A percentile compares a stretch with the other conserved stretches of the same genome.
Evolutionary conservation across 495 filamentous ascomycete species (phyloP).

Genomic region (Aspergillus ellipticus): DNA sequence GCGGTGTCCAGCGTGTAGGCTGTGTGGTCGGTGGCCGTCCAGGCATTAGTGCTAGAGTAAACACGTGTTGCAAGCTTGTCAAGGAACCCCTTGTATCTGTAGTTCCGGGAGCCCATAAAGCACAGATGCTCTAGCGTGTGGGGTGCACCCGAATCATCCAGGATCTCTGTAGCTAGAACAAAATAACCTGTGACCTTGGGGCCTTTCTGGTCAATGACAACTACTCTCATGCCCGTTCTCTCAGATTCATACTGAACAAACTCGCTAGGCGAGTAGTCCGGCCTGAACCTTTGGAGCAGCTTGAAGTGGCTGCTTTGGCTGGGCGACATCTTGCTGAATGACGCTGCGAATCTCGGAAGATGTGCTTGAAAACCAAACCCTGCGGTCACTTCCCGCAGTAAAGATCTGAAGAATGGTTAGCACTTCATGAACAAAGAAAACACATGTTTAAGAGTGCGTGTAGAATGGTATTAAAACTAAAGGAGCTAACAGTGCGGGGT

Average conservation of each 20-base stretch:
- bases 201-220: constrained; percentile 86
- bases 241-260: constrained; percentile 87
- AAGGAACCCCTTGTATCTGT: constrained; percentile 88
- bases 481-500: not conserved
- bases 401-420: constrained; percentile 13
- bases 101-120: constrained; percentile 97
- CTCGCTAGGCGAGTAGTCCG: constrained; percentile 79
- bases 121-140: constrained; percentile 95
- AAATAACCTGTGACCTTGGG: constrained; percentile 95
- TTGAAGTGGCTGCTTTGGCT: constrained; percentile 60
- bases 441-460: not conserved
- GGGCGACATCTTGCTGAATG: constrained; percentile 38
- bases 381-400: constrained; percentile 22
- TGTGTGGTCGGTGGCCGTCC: constrained; percentile 92
- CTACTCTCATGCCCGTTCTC: constrained; percentile 87
- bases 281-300: constrained; percentile 75
- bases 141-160: constrained; percentile 92
- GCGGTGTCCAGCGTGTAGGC: constrained; percentile 92
- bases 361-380: constrained; percentile 8
- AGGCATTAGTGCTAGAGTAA: constrained; percentile 93
- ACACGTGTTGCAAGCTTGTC: constrained; percentile 90
- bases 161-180: constrained; percentile 92
- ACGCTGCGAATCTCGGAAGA: constrained; percentile 12
- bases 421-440: not conserved
- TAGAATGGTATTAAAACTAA: not conserved